Evolutionary conservation across 768 basidiomycete species (phyloP).

Genomic region (Coprinopsis sp.): DNA sequence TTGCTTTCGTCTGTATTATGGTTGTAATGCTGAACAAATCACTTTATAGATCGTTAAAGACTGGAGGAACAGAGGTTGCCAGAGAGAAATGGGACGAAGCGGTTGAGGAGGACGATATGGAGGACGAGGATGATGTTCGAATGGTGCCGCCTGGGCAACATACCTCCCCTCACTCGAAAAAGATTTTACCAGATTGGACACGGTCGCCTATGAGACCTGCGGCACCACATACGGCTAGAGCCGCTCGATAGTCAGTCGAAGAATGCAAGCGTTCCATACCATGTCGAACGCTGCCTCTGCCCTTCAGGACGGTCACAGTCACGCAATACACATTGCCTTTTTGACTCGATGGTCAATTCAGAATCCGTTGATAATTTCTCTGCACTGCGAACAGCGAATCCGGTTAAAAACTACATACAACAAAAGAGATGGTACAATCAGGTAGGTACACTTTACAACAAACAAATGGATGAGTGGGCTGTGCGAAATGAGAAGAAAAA

Average conservation of each 20-base stretch:
- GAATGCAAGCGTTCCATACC: too few species aligned
- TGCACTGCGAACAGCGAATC: too few species aligned
- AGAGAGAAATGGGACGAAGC: constrained; percentile 86
- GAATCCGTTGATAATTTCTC: too few species aligned
- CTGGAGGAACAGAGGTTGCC: constrained; percentile 75
- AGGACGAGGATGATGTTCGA: constrained; percentile 24
- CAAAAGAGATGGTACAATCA: too few species aligned
- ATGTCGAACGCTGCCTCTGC: too few species aligned
- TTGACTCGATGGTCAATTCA: too few species aligned
- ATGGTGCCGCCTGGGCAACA: constrained; percentile 15
- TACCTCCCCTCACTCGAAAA: constrained; percentile 26
- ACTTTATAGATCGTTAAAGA: constrained; percentile 68
- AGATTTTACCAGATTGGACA: constrained; percentile 79
- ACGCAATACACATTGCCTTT: too few species aligned
- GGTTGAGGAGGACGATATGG: constrained; percentile 41
- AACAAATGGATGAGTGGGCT: too few species aligned
- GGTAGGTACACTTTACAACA: too few species aligned
- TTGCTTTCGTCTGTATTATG: constrained; percentile 3
- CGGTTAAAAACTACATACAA: too few species aligned
- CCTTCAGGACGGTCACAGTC: too few species aligned
- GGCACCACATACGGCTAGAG: constrained; percentile 57
- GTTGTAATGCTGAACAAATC: background rate
- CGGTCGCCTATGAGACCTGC: constrained; percentile 55
- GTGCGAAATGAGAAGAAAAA: too few species aligned
- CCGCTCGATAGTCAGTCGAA: background rate